Percentiles rank a stretch among this genome's conserved stretches.
phyloP scores from a whole-genome alignment of 352 stramenopile genomes.

The Pythium volutum region DNA sequence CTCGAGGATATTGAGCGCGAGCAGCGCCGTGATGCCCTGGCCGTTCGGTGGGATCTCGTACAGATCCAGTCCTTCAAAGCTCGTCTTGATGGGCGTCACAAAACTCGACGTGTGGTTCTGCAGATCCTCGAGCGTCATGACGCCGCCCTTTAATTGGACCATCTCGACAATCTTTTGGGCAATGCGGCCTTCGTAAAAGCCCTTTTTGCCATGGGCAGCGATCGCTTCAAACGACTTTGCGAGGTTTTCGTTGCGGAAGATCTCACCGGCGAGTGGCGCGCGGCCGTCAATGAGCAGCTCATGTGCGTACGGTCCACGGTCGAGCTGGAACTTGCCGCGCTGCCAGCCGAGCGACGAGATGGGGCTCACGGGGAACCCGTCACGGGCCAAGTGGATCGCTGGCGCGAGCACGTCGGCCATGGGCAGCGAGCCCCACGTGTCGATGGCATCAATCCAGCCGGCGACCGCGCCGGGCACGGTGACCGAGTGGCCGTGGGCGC shows the following conservation, averaged over 20 bases:
- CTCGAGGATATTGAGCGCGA: slow-evolving; percentile 93
- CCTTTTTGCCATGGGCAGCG: slow-evolving; percentile 79
- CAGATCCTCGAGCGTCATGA: slow-evolving; percentile 88
- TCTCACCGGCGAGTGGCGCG: slow-evolving; percentile 59
- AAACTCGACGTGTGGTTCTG: slow-evolving; percentile 84
- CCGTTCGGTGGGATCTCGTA: slow-evolving; percentile 95
- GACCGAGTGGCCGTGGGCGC: slow-evolving; percentile 62
- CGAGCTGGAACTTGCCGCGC: slow-evolving; percentile 58
- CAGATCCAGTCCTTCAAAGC: slow-evolving; percentile 86
- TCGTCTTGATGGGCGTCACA: slow-evolving; percentile 87
- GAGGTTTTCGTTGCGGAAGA: slow-evolving; percentile 89
- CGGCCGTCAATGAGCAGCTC: slow-evolving; percentile 55
- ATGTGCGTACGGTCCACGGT: slow-evolving; percentile 46
- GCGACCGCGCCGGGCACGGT: slow-evolving; percentile 91
- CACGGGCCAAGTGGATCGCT: slow-evolving; percentile 86
- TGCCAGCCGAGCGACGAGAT: slow-evolving; percentile 89
- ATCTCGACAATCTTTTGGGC: slow-evolving; percentile 88
- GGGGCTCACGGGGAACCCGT: slow-evolving; percentile 91
- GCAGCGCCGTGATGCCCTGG: slow-evolving; percentile 94
- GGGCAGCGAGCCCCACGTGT: slow-evolving; percentile 78
- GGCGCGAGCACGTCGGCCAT: slow-evolving; percentile 88
- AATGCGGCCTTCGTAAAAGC: slow-evolving; percentile 82
- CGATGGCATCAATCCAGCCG: slow-evolving; percentile 91
- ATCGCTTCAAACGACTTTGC: slow-evolving; percentile 85
- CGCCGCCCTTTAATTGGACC: slow-evolving; percentile 52